Conservation (phyloP, 2,329 filamentous ascomycete genomes). For the Scedosporium dehoogii region DNA sequence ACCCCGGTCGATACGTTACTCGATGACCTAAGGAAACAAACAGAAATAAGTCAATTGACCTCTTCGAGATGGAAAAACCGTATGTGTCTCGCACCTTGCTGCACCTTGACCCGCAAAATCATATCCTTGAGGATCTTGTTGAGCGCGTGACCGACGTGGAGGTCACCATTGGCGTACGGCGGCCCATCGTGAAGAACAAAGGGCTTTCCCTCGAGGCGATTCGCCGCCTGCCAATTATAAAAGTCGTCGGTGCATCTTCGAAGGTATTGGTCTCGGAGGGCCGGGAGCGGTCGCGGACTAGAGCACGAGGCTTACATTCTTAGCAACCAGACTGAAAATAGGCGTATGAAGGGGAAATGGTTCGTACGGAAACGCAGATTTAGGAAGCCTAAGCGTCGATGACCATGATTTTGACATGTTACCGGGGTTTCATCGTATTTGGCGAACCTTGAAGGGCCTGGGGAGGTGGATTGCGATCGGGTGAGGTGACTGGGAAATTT, state of each 20-base stretch:
- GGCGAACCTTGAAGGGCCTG: neutral
- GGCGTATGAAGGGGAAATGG: neutral
- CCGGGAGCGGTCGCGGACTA: conserved; percentile 42
- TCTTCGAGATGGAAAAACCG: neutral
- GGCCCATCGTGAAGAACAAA: conserved; percentile 93
- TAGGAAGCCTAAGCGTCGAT: conserved; percentile 65
- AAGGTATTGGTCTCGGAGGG: conserved; percentile 49
- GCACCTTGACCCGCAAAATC: conserved; percentile 70
- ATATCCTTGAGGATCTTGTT: conserved; percentile 98
- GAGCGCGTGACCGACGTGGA: conserved; percentile 89
- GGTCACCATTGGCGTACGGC: conserved; percentile 85
- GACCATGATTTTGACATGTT: conserved; percentile 55
- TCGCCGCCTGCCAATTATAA: conserved; percentile 72
- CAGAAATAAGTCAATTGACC: neutral
- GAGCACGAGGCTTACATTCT: neutral
- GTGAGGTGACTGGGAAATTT: neutral
- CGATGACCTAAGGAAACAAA: conserved; percentile 36
- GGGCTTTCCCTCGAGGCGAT: conserved; percentile 42
- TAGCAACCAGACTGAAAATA: conserved; percentile 6
- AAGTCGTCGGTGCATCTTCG: conserved; percentile 75
- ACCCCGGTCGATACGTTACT: conserved; percentile 79
- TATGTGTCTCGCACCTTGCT: conserved; percentile 39
- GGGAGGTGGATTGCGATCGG: neutral
- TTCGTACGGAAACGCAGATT: conserved; percentile 60
- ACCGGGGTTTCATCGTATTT: conserved; percentile 3